phyloP scores from a whole-genome alignment of 2,329 filamentous ascomycete genomes.

The Claviceps sp. region DNA sequence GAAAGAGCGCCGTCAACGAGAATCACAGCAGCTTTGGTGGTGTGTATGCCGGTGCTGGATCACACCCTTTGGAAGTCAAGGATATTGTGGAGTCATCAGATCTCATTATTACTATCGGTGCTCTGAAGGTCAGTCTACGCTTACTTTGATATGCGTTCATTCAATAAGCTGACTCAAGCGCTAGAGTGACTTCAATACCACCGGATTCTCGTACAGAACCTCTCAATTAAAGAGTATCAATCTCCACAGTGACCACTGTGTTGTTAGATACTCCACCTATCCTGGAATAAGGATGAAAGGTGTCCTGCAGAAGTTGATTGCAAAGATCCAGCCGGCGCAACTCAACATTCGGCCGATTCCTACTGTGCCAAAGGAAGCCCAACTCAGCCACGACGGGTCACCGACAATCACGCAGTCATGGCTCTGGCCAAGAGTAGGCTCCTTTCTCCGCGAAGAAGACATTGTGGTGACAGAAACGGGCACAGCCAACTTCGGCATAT shows the following conservation, averaged over 20 bases:
- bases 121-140: slow-evolving; percentile 31
- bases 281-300: slow-evolving; percentile 65
- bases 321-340: slow-evolving; percentile 41
- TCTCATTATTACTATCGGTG: slow-evolving; percentile 56
- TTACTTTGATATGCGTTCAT: not conserved
- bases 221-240: slow-evolving; percentile 68
- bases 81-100: slow-evolving; percentile 55
- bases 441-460: slow-evolving; percentile 59
- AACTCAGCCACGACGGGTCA: slow-evolving; percentile 24
- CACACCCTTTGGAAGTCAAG: slow-evolving; percentile 47
- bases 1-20: slow-evolving; percentile 74
- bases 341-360: slow-evolving; percentile 43
- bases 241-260: slow-evolving; percentile 61
- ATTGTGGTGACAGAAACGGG: slow-evolving; percentile 79
- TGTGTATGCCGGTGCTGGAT: slow-evolving; percentile 72
- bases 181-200: slow-evolving; percentile 67
- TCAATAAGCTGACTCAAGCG: not conserved
- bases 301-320: slow-evolving; percentile 58
- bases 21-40: slow-evolving; percentile 63
- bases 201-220: slow-evolving; percentile 69
- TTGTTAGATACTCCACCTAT: slow-evolving; percentile 67
- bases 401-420: slow-evolving; percentile 51
- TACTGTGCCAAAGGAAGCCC: slow-evolving; percentile 37
- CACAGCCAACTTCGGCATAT: slow-evolving; percentile 78
- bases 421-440: slow-evolving; percentile 65